These are phyloP conservation scores for Pythium brachiatum DNA, from an alignment of 352 stramenopile species.

Conservation along the genomic window DNA sequence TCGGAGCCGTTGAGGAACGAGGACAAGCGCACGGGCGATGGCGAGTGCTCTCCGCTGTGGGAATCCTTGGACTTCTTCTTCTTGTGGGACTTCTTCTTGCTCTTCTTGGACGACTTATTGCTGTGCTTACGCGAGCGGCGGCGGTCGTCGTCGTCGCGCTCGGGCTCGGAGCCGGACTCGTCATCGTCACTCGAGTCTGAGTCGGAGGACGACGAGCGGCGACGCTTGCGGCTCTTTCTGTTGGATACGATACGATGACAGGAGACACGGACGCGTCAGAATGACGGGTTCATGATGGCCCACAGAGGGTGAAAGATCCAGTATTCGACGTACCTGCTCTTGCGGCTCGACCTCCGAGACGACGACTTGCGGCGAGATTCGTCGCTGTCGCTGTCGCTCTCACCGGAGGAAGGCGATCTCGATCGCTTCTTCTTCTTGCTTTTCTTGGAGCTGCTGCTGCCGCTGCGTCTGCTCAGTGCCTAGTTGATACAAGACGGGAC, in stretches of 20 bases:
- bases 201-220: conserved; percentile 45
- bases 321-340: conserved; percentile 59
- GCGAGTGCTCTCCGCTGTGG: conserved; percentile 43
- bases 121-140: conserved; percentile 31
- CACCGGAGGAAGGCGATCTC: conserved; percentile 44
- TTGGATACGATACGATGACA: conserved; percentile 8
- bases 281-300: not conserved
- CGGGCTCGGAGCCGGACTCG: conserved; percentile 14
- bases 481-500: conserved; percentile 20
- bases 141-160: conserved; percentile 19
- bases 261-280: conserved; percentile 5
- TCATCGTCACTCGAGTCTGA: conserved; percentile 37
- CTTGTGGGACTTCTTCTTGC: conserved; percentile 42
- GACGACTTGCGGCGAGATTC: conserved; percentile 43
- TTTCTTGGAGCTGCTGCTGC: conserved; percentile 52
- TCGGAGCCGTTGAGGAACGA: conserved; percentile 88
- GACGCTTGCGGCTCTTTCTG: conserved; percentile 52
- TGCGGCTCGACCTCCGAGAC: conserved; percentile 57
- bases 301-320: not conserved
- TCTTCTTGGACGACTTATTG: conserved; percentile 30
- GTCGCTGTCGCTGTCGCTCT: conserved; percentile 48
- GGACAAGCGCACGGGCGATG: conserved; percentile 78
- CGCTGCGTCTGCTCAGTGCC: conserved; percentile 57
- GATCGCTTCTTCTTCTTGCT: conserved; percentile 83
- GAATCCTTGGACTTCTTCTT: conserved; percentile 41